phyloP scores from a whole-genome alignment of 2,329 filamentous ascomycete genomes.

The Hypoxylon sp. region DNA sequence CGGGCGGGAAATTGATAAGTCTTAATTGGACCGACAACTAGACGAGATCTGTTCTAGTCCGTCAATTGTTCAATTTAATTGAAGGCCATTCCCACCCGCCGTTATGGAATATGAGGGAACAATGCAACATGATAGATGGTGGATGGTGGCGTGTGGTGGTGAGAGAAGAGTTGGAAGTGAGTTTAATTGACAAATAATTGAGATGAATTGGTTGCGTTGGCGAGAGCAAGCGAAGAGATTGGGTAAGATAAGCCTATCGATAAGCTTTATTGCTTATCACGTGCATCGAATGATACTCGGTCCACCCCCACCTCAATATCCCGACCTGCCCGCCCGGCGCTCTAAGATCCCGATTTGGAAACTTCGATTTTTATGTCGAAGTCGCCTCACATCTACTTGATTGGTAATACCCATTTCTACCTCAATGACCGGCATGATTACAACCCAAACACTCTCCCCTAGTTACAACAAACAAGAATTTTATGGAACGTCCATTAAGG shows the following conservation, averaged over 20 bases:
- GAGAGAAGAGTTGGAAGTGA: constrained; percentile 9
- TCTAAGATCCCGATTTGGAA: constrained; percentile 7
- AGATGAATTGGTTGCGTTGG: constrained; percentile 19
- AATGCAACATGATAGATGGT: constrained; percentile 23
- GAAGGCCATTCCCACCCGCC: constrained; percentile 34
- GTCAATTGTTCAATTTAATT: constrained; percentile 36
- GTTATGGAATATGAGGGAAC: constrained; percentile 25
- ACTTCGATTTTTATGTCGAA: neutral
- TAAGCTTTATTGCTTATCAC: constrained; percentile 7
- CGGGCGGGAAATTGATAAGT: constrained; percentile 32
- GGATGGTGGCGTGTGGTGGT: constrained; percentile 11
- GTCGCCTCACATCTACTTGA: constrained; percentile 7
- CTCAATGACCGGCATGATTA: neutral
- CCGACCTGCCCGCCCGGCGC: neutral
- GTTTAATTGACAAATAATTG: constrained; percentile 38
- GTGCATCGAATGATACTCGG: constrained; percentile 9
- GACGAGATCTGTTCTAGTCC: constrained; percentile 27
- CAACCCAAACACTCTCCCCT: neutral
- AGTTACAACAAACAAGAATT: neutral
- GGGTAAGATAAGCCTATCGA: constrained; percentile 19
- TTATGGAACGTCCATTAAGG: neutral
- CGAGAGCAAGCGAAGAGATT: neutral
- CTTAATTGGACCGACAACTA: constrained; percentile 40
- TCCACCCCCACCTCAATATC: constrained; percentile 1
- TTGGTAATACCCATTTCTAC: constrained; percentile 1